phyloP scores from a whole-genome alignment of 805 yeast species.

The Kluyveromyces nonfermentans region DNA sequence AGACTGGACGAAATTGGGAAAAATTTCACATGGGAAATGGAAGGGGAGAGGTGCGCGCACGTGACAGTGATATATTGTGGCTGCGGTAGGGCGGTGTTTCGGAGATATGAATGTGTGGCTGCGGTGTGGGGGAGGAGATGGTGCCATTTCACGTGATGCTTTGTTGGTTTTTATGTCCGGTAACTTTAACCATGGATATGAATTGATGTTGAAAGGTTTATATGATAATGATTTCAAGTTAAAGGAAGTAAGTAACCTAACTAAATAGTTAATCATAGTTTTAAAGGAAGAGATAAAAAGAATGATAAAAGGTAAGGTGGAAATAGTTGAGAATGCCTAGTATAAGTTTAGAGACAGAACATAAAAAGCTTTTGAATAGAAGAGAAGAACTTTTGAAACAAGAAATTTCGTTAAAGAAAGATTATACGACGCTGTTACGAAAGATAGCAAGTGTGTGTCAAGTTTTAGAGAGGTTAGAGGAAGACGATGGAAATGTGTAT shows the following conservation, averaged over 20 bases:
- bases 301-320: background rate
- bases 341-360: conserved; percentile 4
- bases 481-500: conserved; percentile 6
- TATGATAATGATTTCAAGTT: too few relatives aligned
- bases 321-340: background rate
- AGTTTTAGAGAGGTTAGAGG: conserved; percentile 12
- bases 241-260: too few relatives aligned
- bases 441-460: conserved; percentile 21
- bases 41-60: background rate
- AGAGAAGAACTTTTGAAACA: conserved; percentile 27
- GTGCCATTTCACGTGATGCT: too few relatives aligned
- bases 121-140: too few relatives aligned
- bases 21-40: background rate
- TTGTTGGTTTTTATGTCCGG: background rate
- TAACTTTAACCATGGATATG: too few relatives aligned
- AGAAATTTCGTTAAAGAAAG: conserved; percentile 21
- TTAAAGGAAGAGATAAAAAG: background rate
- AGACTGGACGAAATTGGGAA: background rate
- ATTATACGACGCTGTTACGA: conserved; percentile 25
- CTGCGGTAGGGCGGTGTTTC: background rate
- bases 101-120: background rate
- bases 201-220: too few relatives aligned
- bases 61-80: background rate
- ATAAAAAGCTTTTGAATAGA: conserved; percentile 13
- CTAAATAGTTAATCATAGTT: background rate